Conservation (phyloP, 768 basidiomycete genomes). For the Russula compacta region DNA sequence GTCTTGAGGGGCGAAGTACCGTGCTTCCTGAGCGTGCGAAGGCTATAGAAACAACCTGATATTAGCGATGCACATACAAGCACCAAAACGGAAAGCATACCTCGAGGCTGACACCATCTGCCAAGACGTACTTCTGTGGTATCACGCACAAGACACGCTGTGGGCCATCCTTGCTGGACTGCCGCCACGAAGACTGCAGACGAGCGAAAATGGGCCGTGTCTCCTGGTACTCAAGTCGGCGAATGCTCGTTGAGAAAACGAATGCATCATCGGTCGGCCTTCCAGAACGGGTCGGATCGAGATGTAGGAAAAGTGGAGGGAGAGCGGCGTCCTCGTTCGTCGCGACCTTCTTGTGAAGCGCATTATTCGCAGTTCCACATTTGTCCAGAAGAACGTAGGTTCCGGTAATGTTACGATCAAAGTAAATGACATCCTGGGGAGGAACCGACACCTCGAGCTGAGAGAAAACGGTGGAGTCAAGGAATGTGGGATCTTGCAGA, state of each 20-base stretch:
- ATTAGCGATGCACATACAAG: not conserved
- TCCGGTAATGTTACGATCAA: slow-evolving; percentile 80
- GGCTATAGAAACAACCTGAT: not conserved
- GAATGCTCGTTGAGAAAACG: slow-evolving; percentile 72
- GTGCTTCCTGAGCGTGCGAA: slow-evolving; percentile 39
- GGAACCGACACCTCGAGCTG: slow-evolving; percentile 55
- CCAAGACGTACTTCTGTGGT: slow-evolving; percentile 55
- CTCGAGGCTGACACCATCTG: slow-evolving; percentile 40
- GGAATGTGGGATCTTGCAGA: slow-evolving; percentile 53
- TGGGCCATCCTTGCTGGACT: slow-evolving; percentile 41
- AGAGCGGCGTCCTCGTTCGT: slow-evolving; percentile 36
- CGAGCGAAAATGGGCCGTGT: slow-evolving; percentile 68
- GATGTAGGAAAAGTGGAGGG: slow-evolving; percentile 68
- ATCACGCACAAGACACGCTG: slow-evolving; percentile 49
- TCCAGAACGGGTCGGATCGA: slow-evolving; percentile 79
- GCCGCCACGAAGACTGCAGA: slow-evolving; percentile 72
- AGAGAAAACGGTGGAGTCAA: slow-evolving; percentile 58
- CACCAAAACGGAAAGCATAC: slow-evolving; percentile 32
- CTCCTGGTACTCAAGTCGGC: slow-evolving; percentile 75
- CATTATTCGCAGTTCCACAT: slow-evolving; percentile 83
- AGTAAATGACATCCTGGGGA: slow-evolving; percentile 32
- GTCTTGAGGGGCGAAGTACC: slow-evolving; percentile 54
- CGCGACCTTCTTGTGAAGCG: slow-evolving; percentile 59
- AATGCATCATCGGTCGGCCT: slow-evolving; percentile 70
- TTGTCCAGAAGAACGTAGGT: slow-evolving; percentile 69